phyloP scores from a whole-genome alignment of 805 yeast species.

The Saccharomycopsis vini region DNA sequence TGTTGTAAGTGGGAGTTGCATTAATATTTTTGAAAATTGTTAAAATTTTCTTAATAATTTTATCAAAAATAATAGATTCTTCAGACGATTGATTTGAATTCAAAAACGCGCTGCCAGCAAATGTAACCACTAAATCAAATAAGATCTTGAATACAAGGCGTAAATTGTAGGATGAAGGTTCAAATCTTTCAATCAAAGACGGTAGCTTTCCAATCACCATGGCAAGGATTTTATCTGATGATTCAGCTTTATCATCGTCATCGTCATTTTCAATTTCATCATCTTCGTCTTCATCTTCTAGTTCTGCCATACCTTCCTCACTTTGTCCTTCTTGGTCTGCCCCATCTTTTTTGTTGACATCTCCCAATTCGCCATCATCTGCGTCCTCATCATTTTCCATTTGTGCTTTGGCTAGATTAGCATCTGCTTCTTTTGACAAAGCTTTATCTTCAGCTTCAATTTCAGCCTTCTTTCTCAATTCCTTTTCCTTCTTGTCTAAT shows the following conservation, averaged over 20 bases:
- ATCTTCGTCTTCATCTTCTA: conserved; percentile 12
- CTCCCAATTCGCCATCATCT: not conserved
- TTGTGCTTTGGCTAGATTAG: conserved; percentile 18
- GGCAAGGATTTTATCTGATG: conserved; percentile 13
- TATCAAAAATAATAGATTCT: conserved; percentile 18
- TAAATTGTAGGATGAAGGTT: conserved; percentile 5
- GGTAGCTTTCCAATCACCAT: conserved; percentile 17
- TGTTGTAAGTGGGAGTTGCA: not conserved
- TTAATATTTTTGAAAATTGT: conserved; percentile 21
- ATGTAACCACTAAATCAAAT: conserved; percentile 6
- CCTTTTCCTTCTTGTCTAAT: conserved; percentile 8
- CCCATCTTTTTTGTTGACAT: conserved; percentile 1
- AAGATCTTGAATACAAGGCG: conserved; percentile 16
- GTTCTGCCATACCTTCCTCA: conserved; percentile 26
- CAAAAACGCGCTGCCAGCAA: not conserved
- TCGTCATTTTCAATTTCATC: conserved; percentile 25
- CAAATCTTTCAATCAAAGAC: conserved; percentile 6
- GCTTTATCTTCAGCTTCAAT: conserved; percentile 50
- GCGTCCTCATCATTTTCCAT: conserved; percentile 9
- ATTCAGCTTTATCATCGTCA: conserved; percentile 2
- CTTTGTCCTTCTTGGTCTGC: conserved; percentile 28
- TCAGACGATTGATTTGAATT: conserved; percentile 1
- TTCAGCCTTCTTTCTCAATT: conserved; percentile 21
- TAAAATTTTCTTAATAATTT: conserved; percentile 20
- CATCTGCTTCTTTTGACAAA: conserved; percentile 32